phyloP scores from a whole-genome alignment of 2,329 filamentous ascomycete species.

The Apiospora pterosperma region DNA sequence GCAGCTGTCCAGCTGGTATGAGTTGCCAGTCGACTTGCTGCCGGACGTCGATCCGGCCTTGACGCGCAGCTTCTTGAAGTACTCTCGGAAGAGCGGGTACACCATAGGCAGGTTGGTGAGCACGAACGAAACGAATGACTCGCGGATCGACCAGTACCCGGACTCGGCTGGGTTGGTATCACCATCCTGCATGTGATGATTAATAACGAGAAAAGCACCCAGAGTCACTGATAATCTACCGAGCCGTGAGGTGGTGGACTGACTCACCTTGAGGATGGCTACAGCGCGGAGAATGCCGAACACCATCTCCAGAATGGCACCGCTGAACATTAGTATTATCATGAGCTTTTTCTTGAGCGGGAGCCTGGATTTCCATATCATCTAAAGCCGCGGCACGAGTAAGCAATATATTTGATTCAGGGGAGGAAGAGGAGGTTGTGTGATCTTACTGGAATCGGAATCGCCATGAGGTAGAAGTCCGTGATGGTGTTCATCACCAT shows the following conservation, averaged over 20 bases:
- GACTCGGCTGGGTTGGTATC: conserved; percentile 28
- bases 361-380: conserved; percentile 44
- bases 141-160: conserved; percentile 35
- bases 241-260: background rate
- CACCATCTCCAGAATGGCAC: conserved; percentile 47
- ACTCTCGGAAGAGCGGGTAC: conserved; percentile 28
- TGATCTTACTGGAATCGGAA: conserved; percentile 38
- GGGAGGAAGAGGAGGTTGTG: conserved; percentile 13
- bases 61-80: conserved; percentile 17
- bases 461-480: conserved; percentile 46
- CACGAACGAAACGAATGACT: conserved; percentile 36
- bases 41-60: conserved; percentile 9
- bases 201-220: background rate
- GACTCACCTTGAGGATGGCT: conserved; percentile 36
- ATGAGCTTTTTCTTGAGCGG: conserved; percentile 37
- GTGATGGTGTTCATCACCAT: conserved; percentile 44
- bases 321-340: conserved; percentile 46
- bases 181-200: conserved; percentile 18
- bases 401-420: background rate
- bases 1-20: conserved; percentile 14
- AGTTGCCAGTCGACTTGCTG: conserved; percentile 6
- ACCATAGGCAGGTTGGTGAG: conserved; percentile 37
- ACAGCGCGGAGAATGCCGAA: conserved; percentile 47
- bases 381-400: conserved; percentile 5
- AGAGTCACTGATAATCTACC: background rate